Evolutionary conservation across 805 yeast species (phyloP), one percentile per base, ranked within the genome.

Genomic region (Candida sanyiensis): DNA sequence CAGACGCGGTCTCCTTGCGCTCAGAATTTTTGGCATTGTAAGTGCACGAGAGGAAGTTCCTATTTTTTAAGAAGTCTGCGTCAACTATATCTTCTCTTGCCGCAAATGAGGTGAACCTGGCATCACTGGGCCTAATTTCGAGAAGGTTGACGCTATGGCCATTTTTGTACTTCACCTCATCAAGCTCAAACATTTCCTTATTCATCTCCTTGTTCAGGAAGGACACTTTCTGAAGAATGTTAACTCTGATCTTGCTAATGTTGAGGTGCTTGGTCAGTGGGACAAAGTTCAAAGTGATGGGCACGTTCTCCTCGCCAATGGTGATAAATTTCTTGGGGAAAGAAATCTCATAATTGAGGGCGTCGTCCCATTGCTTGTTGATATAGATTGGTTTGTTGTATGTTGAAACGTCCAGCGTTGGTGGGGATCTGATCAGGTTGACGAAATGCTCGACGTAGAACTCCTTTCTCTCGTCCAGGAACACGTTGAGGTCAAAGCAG

Each of bases 331-430:
- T 84, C 42, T 70, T 70, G 0, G 89, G 88, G 42, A 84, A 70
- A 0, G 87, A 73, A 12, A 84, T 70, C 46, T 82, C 82, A 58
- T 84, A 84, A 40, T 77, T 77, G 26, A 84, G 59, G 0, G 86
- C 58, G 39, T 82, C 80, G 48, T 77, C 76, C 93, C 93, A 84
- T 1, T 77, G 69, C 45, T 84, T 69, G 54, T 80, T 82, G 25
- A 84, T 86, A 56, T 79, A 83, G 13, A 84, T 73, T 0, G 94
- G 87, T 52, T 82, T 84, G 53, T 83, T 81, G 6, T 63, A 62
- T 1, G 70, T 63, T 0, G 68, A 58, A 2, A 58, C 43, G 1
- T 67, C 65, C 6, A 48, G 45, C 7, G 52, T 48, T 6, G 73
- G 73, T 2, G 72, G 72, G 0, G 64, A 63, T 44, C 73, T 59